Base-by-base conservation (phyloP, 1,139 yeast species). In the Suhomyces bokatorum region DNA sequence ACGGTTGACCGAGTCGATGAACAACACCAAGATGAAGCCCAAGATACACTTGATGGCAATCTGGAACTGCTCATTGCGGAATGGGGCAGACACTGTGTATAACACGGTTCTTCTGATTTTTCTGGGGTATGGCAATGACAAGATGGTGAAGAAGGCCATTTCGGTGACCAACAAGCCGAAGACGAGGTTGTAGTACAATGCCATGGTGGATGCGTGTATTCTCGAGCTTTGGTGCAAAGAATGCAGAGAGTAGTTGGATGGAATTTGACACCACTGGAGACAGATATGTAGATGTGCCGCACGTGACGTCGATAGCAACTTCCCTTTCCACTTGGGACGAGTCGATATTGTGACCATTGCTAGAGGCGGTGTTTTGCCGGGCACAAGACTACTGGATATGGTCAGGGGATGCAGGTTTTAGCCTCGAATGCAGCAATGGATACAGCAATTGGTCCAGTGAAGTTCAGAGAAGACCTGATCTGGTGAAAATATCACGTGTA, bases 61-160 rank as follows among this genome's bases (percentile, higher is more conserved):
- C 56, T 85, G 87, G 50, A 91, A 80, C 54, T 85, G 82, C 54
- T 83, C 83, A 45, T 83, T 78, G 48, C 81, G 72, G 64, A 88
- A 85, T 13, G 95, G 95, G 24, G 79, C 80, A 37, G 88, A 73
- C 26, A 87, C 72, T 2, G 84, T 72, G 32, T 73, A 62, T 50
- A 93, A 77, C 32, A 90, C 73, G 17, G 83, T 83, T 60, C 83
- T 81, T 59, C 97, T 83, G 50, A 85, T 62, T 47, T 68, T 72
- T 42, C 90, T 77, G 28, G 99, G 99, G 51, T 89, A 72, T 27
- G 99, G 99, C 44, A 91, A 68, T 12, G 96, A 89, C 57, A 95
- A 78, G 34, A 87, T 62, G 49, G 90, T 78, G 73, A 93, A 93
- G 46, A 87, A 70, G n/a, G 69, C 80, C 84, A 91, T 83, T 68